Base-by-base conservation (phyloP, 495 filamentous ascomycete genomes). In the Lophium mytilinum region DNA sequence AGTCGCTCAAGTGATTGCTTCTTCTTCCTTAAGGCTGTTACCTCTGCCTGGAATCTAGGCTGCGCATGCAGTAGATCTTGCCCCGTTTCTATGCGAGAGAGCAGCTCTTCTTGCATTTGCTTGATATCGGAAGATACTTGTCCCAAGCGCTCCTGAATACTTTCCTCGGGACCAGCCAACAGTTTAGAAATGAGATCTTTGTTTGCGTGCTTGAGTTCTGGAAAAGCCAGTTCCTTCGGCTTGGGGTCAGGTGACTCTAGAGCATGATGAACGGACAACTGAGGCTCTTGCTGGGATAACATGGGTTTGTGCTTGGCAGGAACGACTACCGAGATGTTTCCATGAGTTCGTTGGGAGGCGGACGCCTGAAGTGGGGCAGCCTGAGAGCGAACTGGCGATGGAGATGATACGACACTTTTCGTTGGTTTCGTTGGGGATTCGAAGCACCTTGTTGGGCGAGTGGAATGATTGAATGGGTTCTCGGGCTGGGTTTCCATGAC, bases 401-500 rank as follows among this genome's bases (percentile, higher is more conserved):
- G 30, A 24, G 45, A 48, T 1, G 45, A 24, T 12, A 24, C 17
- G 12, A 24, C 2, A 6, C 3, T 30, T 6, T 30, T 30, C 6
- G 6, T 30, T 30, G 24, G 24, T 6, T 30, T 30, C 24, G 24
- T 30, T 30, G 24, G 24, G 2, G 24, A 30, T 6, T 2, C 24
- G 2, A 30, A 30, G 2, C 6, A 3, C 24, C 6, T 30, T 30
- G 24, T 2, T 30, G 24, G 6, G 3, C 24, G 24, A 6, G 6
- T 6, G 3, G 24, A 30, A 30, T 30, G 6, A 6, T 6, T 30
- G 24, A 30, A 6, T 30, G 24, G 24, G 24, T 30, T 11, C 11
- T 41, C n/a, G 4, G 51, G 36, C 21, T 54, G 51, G 6, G 39
- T 18, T 54, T 61, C 56, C 40, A 56, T n/a, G 14, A 49, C 54